Percentiles rank a stretch among this genome's conserved stretches.
Conservation (phyloP, 2,329 filamentous ascomycete species). For the Paecilomyces variotii region DNA sequence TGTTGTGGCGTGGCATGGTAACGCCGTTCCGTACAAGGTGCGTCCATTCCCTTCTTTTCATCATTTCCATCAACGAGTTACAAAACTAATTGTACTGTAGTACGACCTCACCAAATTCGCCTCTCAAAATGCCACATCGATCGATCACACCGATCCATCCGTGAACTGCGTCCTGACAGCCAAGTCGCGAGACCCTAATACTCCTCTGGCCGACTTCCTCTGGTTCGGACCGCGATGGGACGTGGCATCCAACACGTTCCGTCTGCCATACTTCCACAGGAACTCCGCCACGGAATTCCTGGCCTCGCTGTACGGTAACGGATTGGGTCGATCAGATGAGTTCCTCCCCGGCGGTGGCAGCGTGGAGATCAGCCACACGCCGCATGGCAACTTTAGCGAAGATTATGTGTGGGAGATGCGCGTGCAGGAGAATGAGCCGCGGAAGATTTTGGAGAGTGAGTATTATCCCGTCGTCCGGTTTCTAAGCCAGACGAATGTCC, state of each 20-base stretch:
- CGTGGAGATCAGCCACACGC: constrained; percentile 19
- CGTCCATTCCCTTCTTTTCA: not conserved
- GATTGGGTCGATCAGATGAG: constrained; percentile 19
- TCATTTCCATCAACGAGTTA: not conserved
- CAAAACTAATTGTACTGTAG: constrained; percentile 4
- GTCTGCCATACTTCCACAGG: constrained; percentile 64
- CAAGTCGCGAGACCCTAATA: constrained; percentile 47
- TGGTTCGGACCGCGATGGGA: constrained; percentile 67
- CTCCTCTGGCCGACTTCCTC: constrained; percentile 59
- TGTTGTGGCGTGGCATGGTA: constrained; percentile 60
- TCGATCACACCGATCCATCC: constrained; percentile 59
- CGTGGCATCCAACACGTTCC: constrained; percentile 61
- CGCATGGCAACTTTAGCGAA: constrained; percentile 31
- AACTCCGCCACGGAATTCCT: constrained; percentile 59
- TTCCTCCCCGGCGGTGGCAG: constrained; percentile 20
- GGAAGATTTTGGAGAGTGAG: constrained; percentile 35
- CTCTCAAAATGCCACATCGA: constrained; percentile 48
- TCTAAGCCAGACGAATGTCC: not conserved
- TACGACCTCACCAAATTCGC: constrained; percentile 52
- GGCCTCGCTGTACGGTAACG: constrained; percentile 19
- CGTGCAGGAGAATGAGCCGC: constrained; percentile 35
- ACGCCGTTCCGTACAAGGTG: constrained; percentile 51
- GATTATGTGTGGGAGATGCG: constrained; percentile 40
- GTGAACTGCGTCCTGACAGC: constrained; percentile 54
- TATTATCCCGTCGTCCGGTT: not conserved